Base-by-base conservation (phyloP, 768 basidiomycete genomes). In the Lactarius sp. region DNA sequence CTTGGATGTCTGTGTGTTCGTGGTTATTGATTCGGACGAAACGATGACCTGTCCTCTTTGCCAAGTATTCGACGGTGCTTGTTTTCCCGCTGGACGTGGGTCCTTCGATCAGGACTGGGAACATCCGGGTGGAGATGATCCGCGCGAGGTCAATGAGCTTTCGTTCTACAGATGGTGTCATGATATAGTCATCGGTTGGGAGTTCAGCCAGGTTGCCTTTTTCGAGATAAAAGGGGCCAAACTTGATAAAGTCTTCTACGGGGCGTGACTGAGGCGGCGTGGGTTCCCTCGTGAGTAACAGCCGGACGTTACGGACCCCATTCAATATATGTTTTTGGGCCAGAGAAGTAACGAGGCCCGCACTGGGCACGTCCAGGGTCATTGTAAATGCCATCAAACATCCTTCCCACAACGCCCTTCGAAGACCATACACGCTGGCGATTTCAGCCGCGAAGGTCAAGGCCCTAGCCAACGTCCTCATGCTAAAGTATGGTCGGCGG, bases 21-120 rank as follows among this genome's bases (percentile, higher is more conserved):
- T 99, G 97, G 70, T 99, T 99, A 77, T 99, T 99, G 80, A 99
- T 98, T 46, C 97, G 91, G 36, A 99, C 86, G 74, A 98, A 98
- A 41, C 83, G 85, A 77, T 99, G 97, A 0, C 97, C 96, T 0
- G 94, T 97, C 60, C 90, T 82, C 65, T 84, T 85, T 6, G 97
- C 96, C 34, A 99, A 83, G 73, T 95, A 98, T 75, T 98, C 95
- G 51, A 99, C 86, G 1, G 96, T 92, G 69, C 92, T 94, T 2
- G 97, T 99, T 79, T 99, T 99, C 44, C 97, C 97, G 61, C 88
- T 90, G 1, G 97, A 98, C 0, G 97, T 99, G 0, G 96, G 97
- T 1, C 97, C 97, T 77, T 99, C 96, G 60, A 99, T 96, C 10
- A 99, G 81, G 16, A 99, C 89, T 3, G 97, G 97, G 69, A 96